Evolutionary conservation across 768 basidiomycete genomes (phyloP), one percentile per base, ranked within the genome.

Genomic region (Mycena alexandri): DNA sequence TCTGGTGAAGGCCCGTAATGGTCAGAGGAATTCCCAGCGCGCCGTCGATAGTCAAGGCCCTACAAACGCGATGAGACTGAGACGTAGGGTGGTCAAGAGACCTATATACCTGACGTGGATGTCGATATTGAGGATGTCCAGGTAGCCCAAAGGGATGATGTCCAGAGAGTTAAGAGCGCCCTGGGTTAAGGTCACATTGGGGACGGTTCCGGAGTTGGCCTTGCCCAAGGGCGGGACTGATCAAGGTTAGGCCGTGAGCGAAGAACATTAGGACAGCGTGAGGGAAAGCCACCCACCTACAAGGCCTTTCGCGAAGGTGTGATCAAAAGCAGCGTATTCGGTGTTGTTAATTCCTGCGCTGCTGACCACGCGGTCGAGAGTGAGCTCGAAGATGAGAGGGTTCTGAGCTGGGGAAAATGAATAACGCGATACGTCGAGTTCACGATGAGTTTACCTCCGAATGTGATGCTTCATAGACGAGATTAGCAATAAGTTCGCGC

Each of bases 161-260:
- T 64, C 79, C 11, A 91, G 79, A 1, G 89, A 85, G 5, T 74
- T 80, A 5, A 77, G 22, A 2, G 82, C 83, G 29, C 90, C 90
- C 70, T 87, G 76, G 0, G 84, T 81, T 25, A 91, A 80, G 36
- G 83, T 51, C 14, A 91, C 90, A 58, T 90, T 83, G 22, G 79
- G 74, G 65, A 91, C 84, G 9, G 70, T 78, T 7, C 90, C 90
- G 34, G 87, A 88, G 76, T 90, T 90, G 60, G 84, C 86, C 1
- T 82, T 86, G 51, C 84, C 81, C 34, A 82, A 75, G 36, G 84
- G 80, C 13, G 85, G 81, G 3, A 89, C 84, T 38, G 38, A 29
- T 3, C 6, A 29, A 29, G 6, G 29, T 29, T 29, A 29, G 6
- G 29, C 29, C 29, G 29, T 29, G 6, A 29, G 29, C 29, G 29